Conservation (phyloP, 1,139 yeast species). For the Geotrichum cucujoidarum region DNA sequence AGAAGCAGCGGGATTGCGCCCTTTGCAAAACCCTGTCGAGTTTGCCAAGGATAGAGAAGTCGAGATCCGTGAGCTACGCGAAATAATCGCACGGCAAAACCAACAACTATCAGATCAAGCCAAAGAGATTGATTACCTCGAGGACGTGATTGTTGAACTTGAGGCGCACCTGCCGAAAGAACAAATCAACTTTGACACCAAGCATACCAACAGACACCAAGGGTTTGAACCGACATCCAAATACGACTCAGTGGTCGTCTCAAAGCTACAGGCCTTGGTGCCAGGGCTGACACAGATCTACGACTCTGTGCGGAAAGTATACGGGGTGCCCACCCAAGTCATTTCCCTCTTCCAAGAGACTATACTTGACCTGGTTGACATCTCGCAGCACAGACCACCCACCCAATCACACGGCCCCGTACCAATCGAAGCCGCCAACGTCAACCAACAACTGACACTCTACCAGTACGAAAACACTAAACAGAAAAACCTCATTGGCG, state of each 20-base stretch:
- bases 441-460: constrained; percentile 13
- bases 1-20: not conserved
- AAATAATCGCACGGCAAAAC: not conserved
- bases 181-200: not conserved
- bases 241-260: not conserved
- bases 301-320: constrained; percentile 8
- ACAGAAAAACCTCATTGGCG: constrained; percentile 7
- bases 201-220: not conserved
- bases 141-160: not conserved
- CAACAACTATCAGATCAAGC: not conserved
- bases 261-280: not conserved
- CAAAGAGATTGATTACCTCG: not conserved
- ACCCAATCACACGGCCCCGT: not conserved
- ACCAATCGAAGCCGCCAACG: constrained; percentile 9
- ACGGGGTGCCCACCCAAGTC: constrained; percentile 5
- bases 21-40: not conserved
- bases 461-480: constrained; percentile 15
- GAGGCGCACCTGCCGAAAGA: not conserved
- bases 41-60: not conserved
- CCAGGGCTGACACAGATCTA: constrained; percentile 11
- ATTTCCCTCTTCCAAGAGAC: constrained; percentile 13
- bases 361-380: constrained; percentile 2
- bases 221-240: constrained; percentile 1
- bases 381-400: not conserved
- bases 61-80: not conserved